A percentile compares a stretch with the other conserved stretches of the same genome.
Conservation (phyloP, 2,329 filamentous ascomycete species). For the Alternaria infectoria region DNA sequence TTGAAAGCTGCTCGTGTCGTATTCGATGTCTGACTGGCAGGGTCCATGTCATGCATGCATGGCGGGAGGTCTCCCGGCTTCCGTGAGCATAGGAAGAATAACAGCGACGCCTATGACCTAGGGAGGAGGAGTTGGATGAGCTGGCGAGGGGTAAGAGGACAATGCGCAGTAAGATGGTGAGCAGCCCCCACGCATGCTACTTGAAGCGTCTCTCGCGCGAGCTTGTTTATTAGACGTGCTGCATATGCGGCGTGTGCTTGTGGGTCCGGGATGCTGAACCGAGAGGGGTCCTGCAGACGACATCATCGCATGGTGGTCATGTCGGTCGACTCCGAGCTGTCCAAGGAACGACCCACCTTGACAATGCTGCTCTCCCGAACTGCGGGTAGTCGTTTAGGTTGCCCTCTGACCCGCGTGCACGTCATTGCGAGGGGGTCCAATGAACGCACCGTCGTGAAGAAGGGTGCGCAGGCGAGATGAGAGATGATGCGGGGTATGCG, state of each 20-base stretch:
- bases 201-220: slow-evolving; percentile 28
- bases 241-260: slow-evolving; percentile 13
- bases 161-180: slow-evolving; percentile 4
- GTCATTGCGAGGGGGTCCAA: slow-evolving; percentile 16
- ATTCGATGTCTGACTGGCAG: neutral
- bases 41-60: slow-evolving; percentile 1
- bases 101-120: slow-evolving; percentile 12
- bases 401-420: slow-evolving; percentile 19
- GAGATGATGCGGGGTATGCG: slow-evolving; percentile 29
- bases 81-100: slow-evolving; percentile 6
- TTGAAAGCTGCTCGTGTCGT: neutral
- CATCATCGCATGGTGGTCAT: slow-evolving; percentile 2
- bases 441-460: slow-evolving; percentile 8
- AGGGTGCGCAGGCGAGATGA: slow-evolving; percentile 17
- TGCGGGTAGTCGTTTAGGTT: slow-evolving; percentile 25
- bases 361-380: slow-evolving; percentile 4
- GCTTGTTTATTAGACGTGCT: slow-evolving; percentile 28
- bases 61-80: neutral
- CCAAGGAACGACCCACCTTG: slow-evolving; percentile 2
- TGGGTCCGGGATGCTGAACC: slow-evolving; percentile 17
- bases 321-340: slow-evolving; percentile 7
- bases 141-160: slow-evolving; percentile 29
- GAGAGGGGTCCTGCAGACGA: slow-evolving; percentile 12
- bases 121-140: slow-evolving; percentile 31
- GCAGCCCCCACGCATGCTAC: slow-evolving; percentile 10